Evolutionary conservation across 2,329 filamentous ascomycete species (phyloP).

Genomic region (Dothideomycetidae sp.): DNA sequence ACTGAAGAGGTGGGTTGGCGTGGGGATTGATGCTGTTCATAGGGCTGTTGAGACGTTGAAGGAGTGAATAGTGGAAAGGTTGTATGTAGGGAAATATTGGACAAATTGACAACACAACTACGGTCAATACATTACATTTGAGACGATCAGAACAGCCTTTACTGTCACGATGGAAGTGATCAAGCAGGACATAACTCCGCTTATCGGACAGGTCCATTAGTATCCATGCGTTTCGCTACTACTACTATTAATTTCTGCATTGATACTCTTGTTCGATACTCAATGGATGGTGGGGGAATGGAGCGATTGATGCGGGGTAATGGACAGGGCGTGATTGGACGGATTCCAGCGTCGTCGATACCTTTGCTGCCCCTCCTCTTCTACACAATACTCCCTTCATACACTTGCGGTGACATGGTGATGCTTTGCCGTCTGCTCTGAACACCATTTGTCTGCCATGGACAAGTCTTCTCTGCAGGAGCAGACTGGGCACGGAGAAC

Average conservation of each 20-base stretch:
- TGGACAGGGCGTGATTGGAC: too few relatives aligned
- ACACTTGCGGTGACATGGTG: too few relatives aligned
- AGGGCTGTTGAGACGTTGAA: constrained; percentile 4
- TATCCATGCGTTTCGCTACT: not conserved
- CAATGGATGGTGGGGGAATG: too few relatives aligned
- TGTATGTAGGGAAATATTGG: not conserved
- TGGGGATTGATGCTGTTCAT: constrained; percentile 14
- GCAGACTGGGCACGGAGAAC: constrained; percentile 27
- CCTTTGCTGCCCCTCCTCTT: not conserved
- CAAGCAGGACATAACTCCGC: too few relatives aligned
- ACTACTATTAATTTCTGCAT: too few relatives aligned
- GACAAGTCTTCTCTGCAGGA: constrained; percentile 24
- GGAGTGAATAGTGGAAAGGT: not conserved
- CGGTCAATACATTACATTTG: not conserved
- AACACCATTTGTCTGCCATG: too few relatives aligned
- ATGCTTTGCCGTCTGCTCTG: too few relatives aligned
- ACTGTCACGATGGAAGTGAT: too few relatives aligned
- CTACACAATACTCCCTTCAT: not conserved
- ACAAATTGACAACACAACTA: not conserved
- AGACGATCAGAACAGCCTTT: not conserved
- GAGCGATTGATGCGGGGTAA: too few relatives aligned
- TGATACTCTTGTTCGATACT: too few relatives aligned
- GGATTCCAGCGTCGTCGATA: too few relatives aligned
- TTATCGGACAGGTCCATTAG: not conserved
- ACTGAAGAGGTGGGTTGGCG: constrained; percentile 29